These are phyloP conservation scores for Fistulifera solaris DNA, from an alignment of 108 stramenopile species.

Conservation along the genomic window DNA sequence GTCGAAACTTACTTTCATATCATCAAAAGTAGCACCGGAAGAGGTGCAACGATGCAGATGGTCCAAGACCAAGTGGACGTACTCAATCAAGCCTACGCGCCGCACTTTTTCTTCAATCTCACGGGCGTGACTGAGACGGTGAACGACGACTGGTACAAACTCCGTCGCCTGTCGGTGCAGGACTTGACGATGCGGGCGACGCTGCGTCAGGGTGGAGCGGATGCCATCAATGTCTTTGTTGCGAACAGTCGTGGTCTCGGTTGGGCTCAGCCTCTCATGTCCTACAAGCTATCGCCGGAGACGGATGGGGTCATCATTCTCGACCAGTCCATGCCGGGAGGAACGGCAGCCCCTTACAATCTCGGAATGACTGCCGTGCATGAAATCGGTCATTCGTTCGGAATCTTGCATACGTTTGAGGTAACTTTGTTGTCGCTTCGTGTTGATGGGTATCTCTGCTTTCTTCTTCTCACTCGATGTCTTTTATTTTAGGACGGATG, in stretches of 20 bases:
- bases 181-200: constrained; percentile 2
- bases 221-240: background rate
- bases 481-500: too few species aligned
- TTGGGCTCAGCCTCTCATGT: background rate
- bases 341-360: constrained; percentile 2
- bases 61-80: constrained; percentile 4
- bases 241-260: background rate
- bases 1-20: too few species aligned
- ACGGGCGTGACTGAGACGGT: background rate
- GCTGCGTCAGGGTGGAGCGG: constrained; percentile 1
- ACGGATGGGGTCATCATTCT: constrained; percentile 5
- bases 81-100: constrained; percentile 6
- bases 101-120: constrained; percentile 12
- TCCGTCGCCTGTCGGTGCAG: background rate
- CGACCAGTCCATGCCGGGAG: constrained; percentile 1
- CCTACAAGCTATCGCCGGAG: background rate
- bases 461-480: too few species aligned
- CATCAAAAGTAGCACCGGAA: too few species aligned
- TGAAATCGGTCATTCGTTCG: background rate
- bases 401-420: too few species aligned
- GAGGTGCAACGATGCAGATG: background rate
- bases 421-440: too few species aligned
- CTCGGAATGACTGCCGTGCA: background rate
- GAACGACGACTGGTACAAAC: constrained; percentile 1
- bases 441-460: too few species aligned